Base-by-base conservation (phyloP, 495 filamentous ascomycete genomes). In the Arthonia radiata region DNA sequence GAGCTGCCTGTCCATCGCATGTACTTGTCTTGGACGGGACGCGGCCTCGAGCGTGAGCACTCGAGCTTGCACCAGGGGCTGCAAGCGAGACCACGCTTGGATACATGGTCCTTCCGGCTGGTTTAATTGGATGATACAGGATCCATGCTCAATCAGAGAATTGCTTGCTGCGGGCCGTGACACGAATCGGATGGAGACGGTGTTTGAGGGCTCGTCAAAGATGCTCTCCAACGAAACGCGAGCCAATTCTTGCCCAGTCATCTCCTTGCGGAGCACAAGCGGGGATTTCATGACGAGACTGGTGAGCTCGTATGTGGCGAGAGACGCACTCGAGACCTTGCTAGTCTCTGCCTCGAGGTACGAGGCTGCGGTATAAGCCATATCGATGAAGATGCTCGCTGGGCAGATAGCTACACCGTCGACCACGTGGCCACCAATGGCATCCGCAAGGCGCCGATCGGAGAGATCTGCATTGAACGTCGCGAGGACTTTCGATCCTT, bases 321-420 rank as follows among this genome's bases (percentile, higher is more conserved):
- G 28, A 22, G 26, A 12, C 11, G 17, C 6, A 9, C 12, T 25
- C 5, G 23, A 24, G 15, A 31, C 33, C 17, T 25, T 25, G 18
- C 28, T 35, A 11, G 22, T 36, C 22, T 31, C 33, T 16, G 29
- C 30, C 15, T 37, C 35, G 5, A 32, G 23, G 19, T 32, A 35
- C 25, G 13, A 17, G 13, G 38, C 38, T 3, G 32, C 31, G 13
- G 38, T 35, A 10, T 29, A 26, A n/a, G 28, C 29, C 29, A 37
- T 37, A 8, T 41, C 38, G 15, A 31, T 29, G 23, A 41, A 38
- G 22, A 41, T 31, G 23, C 35, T 38, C 15, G 32, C 35, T 5
- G 38, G 32, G 15, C 29, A 32, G 18, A 41, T 31, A 8, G 35
- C 22, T 10, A 36, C 26, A 18, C 33, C 32, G 23, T 36, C 25